A percentile compares a stretch with the other conserved stretches of the same genome.
Evolutionary conservation across 805 yeast species (phyloP).

Genomic region (Wickerhamomyces ciferrii): DNA sequence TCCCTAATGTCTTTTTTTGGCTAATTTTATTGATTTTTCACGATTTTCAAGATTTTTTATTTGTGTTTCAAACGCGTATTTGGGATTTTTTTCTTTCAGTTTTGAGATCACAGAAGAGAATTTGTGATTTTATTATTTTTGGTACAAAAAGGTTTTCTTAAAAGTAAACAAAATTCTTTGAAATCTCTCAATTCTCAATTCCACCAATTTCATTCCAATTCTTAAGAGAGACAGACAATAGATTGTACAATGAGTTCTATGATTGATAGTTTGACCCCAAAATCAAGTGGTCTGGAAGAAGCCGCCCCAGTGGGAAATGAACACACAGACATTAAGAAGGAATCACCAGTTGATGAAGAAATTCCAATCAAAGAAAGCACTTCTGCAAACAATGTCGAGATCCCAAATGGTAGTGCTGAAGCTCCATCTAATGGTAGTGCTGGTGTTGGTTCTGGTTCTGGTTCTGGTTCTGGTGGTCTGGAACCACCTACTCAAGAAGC

Average conservation of each 20-base stretch:
- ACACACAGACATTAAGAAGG: background rate
- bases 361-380: background rate
- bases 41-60: background rate
- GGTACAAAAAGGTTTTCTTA: too few relatives aligned
- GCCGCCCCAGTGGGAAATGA: background rate
- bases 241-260: background rate
- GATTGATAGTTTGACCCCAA: slow-evolving; percentile 1
- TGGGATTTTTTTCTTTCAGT: background rate
- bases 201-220: too few relatives aligned
- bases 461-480: background rate
- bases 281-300: background rate
- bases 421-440: background rate
- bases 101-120: background rate
- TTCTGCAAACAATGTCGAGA: background rate
- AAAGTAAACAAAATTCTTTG: background rate
- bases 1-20: too few relatives aligned
- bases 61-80: slow-evolving; percentile 15
- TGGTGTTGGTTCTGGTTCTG: background rate
- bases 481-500: slow-evolving; percentile 10
- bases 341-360: background rate
- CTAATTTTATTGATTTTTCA: background rate
- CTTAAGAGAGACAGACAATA: too few relatives aligned
- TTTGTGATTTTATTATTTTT: too few relatives aligned
- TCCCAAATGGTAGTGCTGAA: background rate
- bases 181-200: too few relatives aligned